Evolutionary conservation across 2,329 filamentous ascomycete species (phyloP).

Genomic region (Pseudonectria buxi): DNA sequence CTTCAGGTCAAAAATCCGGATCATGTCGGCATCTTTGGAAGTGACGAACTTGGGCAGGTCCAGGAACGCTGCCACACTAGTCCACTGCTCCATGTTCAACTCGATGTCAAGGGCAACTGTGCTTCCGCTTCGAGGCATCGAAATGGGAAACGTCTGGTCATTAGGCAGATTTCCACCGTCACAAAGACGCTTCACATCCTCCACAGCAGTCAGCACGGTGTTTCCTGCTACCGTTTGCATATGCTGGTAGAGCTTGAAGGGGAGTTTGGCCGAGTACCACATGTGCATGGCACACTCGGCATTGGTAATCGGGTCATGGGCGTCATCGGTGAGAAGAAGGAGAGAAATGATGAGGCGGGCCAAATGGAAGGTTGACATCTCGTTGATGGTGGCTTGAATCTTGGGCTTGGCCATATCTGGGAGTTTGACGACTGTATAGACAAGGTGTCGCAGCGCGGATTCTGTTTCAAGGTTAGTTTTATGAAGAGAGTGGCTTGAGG

Average conservation of each 20-base stretch:
- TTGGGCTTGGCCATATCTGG: slow-evolving; percentile 9
- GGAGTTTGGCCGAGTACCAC: slow-evolving; percentile 20
- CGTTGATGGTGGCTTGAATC: slow-evolving; percentile 10
- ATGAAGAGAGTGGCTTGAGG: not conserved
- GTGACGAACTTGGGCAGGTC: not conserved
- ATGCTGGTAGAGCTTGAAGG: slow-evolving; percentile 5
- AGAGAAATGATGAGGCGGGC: slow-evolving; percentile 7
- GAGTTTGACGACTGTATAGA: slow-evolving; percentile 18
- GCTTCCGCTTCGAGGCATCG: not conserved
- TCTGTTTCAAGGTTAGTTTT: slow-evolving; percentile 8
- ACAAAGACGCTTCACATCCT: not conserved
- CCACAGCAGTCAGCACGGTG: not conserved
- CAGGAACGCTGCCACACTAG: not conserved
- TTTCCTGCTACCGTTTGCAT: slow-evolving; percentile 6
- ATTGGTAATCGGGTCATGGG: slow-evolving; percentile 7
- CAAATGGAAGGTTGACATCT: not conserved
- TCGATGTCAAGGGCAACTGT: slow-evolving; percentile 6
- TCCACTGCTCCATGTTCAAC: slow-evolving; percentile 6
- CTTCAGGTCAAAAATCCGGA: slow-evolving; percentile 8
- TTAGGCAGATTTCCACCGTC: not conserved
- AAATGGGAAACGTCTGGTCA: not conserved
- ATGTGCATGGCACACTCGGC: slow-evolving; percentile 19
- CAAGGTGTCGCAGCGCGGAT: slow-evolving; percentile 17
- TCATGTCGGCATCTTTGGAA: not conserved
- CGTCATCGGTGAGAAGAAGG: slow-evolving; percentile 6